Evolutionary conservation across 768 basidiomycete species (phyloP).

Genomic region (Rhizopogon vinicolor): DNA sequence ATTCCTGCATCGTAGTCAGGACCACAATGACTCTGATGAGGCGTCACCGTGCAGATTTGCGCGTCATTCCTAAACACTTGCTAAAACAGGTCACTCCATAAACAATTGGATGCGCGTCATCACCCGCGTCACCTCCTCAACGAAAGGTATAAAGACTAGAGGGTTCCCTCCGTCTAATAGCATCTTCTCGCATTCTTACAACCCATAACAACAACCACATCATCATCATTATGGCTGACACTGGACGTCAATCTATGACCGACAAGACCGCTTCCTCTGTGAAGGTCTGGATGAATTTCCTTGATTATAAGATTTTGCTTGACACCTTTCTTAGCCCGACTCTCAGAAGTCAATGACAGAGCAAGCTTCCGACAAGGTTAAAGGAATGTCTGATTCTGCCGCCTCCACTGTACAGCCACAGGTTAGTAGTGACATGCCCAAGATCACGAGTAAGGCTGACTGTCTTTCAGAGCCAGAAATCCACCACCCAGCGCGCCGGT

Average conservation of each 20-base stretch:
- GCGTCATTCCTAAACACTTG: too few relatives aligned
- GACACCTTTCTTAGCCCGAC: conserved; percentile 39
- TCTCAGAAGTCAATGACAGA: conserved; percentile 53
- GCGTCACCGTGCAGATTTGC: conserved; percentile 2
- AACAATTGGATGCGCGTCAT: too few relatives aligned
- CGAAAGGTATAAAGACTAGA: conserved; percentile 5
- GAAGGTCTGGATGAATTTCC: conserved; percentile 33
- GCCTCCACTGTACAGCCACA: conserved; percentile 48
- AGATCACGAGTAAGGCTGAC: not conserved
- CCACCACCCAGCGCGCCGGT: conserved; percentile 41
- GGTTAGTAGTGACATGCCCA: conserved; percentile 15
- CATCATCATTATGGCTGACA: conserved; percentile 45
- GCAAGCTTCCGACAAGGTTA: conserved; percentile 43
- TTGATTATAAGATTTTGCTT: not conserved
- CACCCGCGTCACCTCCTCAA: too few relatives aligned
- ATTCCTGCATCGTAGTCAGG: too few relatives aligned
- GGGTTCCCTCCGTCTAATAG: not conserved
- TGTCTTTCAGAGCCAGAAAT: conserved; percentile 46
- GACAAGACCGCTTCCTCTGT: conserved; percentile 49
- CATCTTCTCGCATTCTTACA: not conserved
- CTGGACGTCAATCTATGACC: conserved; percentile 52
- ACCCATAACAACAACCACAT: not conserved
- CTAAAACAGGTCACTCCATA: too few relatives aligned
- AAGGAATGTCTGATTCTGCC: conserved; percentile 42
- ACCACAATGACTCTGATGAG: too few relatives aligned